These are phyloP conservation scores for Penicillium verhagenii DNA, from an alignment of 495 filamentous ascomycete species.

Conservation along the genomic window DNA sequence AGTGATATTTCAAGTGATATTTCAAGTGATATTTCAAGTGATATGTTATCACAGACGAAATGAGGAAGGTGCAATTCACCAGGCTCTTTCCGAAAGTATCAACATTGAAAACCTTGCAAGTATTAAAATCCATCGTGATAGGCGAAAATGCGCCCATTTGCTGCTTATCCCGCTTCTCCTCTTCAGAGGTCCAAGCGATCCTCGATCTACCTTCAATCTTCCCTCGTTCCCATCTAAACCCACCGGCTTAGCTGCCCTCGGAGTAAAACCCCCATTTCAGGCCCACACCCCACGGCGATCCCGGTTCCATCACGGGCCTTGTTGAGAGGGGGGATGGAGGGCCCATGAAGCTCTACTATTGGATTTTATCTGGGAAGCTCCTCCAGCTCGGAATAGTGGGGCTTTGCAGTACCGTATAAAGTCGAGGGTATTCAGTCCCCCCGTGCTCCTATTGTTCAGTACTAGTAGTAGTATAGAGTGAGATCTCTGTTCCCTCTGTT, in stretches of 20 bases:
- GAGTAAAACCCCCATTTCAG: conserved; percentile 11
- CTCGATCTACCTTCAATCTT: conserved; percentile 11
- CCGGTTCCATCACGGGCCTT: conserved; percentile 10
- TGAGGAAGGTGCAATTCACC: no score
- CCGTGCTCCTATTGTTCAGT: not conserved
- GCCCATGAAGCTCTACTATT: not conserved
- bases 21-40: no score
- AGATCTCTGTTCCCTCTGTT: no score
- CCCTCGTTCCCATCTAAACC: not conserved
- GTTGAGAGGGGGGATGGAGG: no score
- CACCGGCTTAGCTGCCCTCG: conserved; percentile 1
- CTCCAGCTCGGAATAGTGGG: not conserved
- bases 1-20: no score
- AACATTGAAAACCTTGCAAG: no score
- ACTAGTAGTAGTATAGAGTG: conserved; percentile 6
- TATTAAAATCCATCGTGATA: no score
- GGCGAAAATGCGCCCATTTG: not conserved
- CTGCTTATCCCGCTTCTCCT: not conserved
- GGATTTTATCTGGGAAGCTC: not conserved
- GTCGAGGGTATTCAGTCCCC: not conserved
- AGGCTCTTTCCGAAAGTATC: no score
- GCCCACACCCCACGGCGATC: conserved; percentile 17
- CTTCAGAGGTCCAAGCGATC: conserved; percentile 15
- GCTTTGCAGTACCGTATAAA: conserved; percentile 12
- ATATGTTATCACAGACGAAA: no score